Base-by-base conservation (phyloP, 768 basidiomycete species). In the Artomyces pyxidatus region DNA sequence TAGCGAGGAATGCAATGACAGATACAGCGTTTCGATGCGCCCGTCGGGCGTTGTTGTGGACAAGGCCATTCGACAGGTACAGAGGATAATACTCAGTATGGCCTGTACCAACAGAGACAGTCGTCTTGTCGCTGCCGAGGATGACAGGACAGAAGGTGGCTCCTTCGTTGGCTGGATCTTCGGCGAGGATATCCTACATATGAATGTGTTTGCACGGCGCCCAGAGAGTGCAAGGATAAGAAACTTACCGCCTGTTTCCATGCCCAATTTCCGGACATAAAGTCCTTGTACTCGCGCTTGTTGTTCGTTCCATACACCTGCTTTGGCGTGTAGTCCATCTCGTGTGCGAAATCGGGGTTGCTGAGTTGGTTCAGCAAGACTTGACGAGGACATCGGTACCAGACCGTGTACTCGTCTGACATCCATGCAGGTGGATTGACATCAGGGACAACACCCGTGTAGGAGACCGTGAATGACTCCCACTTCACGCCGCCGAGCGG, bases 101-200 rank as follows among this genome's bases (percentile, higher is more conserved):
- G 8, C 45, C 45, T 2, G 37, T 47, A n/a, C 23, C 45, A 2
- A 47, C 45, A 4, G 45, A 47, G 5, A 47, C 45, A 4, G 37
- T 47, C 1, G 45, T 47, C 19, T 47, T 47, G 35, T 47, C 45
- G 30, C 32, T 37, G 11, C 45, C 45, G 9, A 47, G 19, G 4
- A 47, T 47, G 7, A 38, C 27, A 21, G 45, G 45, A 19, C 12
- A 4, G 5, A 23, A 30, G 14, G 32, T 29, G 3, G 44, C 11
- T 10, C 28, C 44, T n/a, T 45, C 16, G 1, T 12, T 29, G 28
- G 12, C 21, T 2, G 44, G 27, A 30, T 45, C 44, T 23, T 19
- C 27, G 4, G 17, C 44, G 21, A 23, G 19, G 7, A 29, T 45
- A 3, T 45, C 29, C 6, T 30, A 12, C 43, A 21, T 23, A 42